These are phyloP conservation scores for Boletus insuetus DNA, from an alignment of 768 basidiomycete species.

Conservation along the genomic window DNA sequence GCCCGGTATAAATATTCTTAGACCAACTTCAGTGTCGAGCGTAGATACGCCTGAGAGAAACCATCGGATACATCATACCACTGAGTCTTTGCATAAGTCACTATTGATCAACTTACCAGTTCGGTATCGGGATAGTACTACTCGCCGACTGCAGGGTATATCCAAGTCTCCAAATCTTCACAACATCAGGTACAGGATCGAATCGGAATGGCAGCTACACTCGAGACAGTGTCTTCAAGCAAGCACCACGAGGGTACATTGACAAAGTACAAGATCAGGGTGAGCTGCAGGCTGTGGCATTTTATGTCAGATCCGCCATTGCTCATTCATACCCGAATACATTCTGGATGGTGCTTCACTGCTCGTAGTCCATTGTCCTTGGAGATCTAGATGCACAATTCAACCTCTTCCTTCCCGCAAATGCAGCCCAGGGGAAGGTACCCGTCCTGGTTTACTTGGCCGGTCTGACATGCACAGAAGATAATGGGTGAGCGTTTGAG, in stretches of 20 bases:
- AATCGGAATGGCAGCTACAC: constrained; percentile 24
- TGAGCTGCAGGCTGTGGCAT: constrained; percentile 19
- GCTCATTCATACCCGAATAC: too few relatives aligned
- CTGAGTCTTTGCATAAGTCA: too few relatives aligned
- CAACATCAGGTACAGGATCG: neutral
- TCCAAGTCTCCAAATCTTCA: neutral
- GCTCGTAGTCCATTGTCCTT: constrained; percentile 60
- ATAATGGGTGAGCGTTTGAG: constrained; percentile 67
- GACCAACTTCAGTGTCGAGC: neutral
- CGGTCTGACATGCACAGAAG: constrained; percentile 88
- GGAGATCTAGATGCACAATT: constrained; percentile 73
- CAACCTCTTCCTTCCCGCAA: constrained; percentile 84
- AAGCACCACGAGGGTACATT: constrained; percentile 79
- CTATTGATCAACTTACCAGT: too few relatives aligned
- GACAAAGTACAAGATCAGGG: constrained; percentile 86
- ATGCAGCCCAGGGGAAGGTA: constrained; percentile 52
- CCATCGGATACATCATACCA: too few relatives aligned
- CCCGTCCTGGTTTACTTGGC: constrained; percentile 84
- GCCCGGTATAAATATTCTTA: constrained; percentile 6
- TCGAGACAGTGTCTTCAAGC: constrained; percentile 74
- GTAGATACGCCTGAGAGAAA: neutral
- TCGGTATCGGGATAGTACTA: too few relatives aligned
- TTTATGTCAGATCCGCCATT: too few relatives aligned
- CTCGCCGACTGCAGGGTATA: too few relatives aligned
- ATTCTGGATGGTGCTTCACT: neutral